These are phyloP conservation scores for Aegilops longissima DNA, from an alignment of 176 grass and related monocot species.

Conservation along the genomic window DNA sequence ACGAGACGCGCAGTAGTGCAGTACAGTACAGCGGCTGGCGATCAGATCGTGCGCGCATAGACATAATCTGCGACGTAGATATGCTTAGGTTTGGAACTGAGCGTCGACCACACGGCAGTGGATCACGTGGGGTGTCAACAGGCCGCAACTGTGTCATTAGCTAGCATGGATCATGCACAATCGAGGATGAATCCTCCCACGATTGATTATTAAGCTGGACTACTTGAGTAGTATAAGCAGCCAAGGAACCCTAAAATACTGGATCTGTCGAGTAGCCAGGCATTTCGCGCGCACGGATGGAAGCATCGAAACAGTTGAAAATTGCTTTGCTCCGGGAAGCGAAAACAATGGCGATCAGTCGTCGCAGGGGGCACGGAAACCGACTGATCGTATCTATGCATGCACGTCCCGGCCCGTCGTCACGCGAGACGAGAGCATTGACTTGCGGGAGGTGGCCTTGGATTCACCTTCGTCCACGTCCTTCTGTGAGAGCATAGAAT, in stretches of 20 bases:
- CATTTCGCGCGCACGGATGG: constrained; percentile 1
- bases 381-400: background rate
- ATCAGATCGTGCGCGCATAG: background rate
- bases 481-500: constrained; percentile 36
- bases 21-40: too few relatives aligned
- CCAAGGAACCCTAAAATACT: constrained; percentile 27
- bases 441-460: background rate
- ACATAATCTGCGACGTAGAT: background rate
- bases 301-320: constrained; percentile 33
- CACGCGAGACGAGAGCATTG: constrained; percentile 18
- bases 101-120: background rate
- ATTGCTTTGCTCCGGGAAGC: background rate
- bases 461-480: constrained; percentile 7
- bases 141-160: background rate
- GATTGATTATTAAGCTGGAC: background rate
- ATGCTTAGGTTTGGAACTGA: background rate
- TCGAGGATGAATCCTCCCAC: background rate
- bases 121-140: constrained; percentile 4
- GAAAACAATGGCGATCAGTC: background rate
- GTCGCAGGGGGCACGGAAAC: constrained; percentile 20
- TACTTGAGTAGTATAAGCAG: too few relatives aligned
- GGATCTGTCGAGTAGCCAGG: constrained; percentile 16
- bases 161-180: background rate
- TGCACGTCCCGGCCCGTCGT: constrained; percentile 9
- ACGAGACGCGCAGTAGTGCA: background rate